These are phyloP conservation scores for Hydrangea macrophylla DNA, from an alignment of 148 eudicot genomes.

Conservation along the genomic window DNA sequence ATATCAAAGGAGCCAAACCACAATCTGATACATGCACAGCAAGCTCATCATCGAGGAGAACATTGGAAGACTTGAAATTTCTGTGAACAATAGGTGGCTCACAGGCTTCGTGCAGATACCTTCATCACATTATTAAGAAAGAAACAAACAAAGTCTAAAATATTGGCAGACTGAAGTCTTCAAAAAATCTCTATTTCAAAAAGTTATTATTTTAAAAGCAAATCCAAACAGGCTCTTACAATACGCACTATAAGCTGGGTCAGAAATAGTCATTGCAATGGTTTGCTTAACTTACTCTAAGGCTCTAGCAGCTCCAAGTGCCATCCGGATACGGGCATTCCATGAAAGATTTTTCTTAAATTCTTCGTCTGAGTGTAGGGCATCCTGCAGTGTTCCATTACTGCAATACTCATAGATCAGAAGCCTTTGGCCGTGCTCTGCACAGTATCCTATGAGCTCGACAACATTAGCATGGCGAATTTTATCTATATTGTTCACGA, in stretches of 20 bases:
- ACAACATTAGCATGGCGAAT: constrained; percentile 89
- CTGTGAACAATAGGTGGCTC: constrained; percentile 91
- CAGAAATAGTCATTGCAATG: background rate
- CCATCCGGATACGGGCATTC: constrained; percentile 82
- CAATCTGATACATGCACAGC: constrained; percentile 89
- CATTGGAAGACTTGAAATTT: constrained; percentile 91
- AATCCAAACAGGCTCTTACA: background rate
- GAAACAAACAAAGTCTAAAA: background rate
- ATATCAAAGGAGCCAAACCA: constrained; percentile 77
- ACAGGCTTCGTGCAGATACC: constrained; percentile 90
- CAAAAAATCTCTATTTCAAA: no score
- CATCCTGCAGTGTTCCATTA: constrained; percentile 77
- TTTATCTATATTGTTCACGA: constrained; percentile 67
- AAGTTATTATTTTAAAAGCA: background rate
- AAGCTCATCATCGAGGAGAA: constrained; percentile 90
- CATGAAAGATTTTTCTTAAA: constrained; percentile 72
- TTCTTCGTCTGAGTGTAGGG: constrained; percentile 80
- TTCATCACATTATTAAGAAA: constrained; percentile 17
- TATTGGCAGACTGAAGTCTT: no score
- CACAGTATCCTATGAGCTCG: constrained; percentile 81
- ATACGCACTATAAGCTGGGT: background rate
- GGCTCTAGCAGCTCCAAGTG: constrained; percentile 97
- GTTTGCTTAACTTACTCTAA: constrained; percentile 66
- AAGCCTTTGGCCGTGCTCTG: constrained; percentile 85
- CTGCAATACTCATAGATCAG: constrained; percentile 82